Percentiles rank a stretch among this genome's conserved stretches.
Evolutionary conservation across 208 protist genomes (phyloP).

Genomic region (Crithidia bombi): DNA sequence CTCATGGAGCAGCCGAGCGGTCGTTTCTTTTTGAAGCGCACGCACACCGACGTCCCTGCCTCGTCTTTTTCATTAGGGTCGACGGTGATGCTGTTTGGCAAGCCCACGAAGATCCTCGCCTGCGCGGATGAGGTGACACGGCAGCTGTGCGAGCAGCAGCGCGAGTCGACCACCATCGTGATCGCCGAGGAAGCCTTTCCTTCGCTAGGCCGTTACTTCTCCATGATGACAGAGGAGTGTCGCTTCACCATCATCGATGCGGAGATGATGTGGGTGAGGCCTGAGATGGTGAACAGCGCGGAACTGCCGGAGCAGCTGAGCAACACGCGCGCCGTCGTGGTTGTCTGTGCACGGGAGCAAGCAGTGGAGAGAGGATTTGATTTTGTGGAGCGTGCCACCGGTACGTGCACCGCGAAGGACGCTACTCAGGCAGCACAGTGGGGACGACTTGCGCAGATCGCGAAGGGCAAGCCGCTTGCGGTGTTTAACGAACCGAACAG

Average conservation of each 20-base stretch:
- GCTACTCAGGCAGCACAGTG: slow-evolving; percentile 61
- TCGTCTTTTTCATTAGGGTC: slow-evolving; percentile 67
- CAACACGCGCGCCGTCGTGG: slow-evolving; percentile 59
- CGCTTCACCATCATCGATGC: slow-evolving; percentile 65
- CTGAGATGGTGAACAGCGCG: slow-evolving; percentile 36
- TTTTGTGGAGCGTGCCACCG: slow-evolving; percentile 56
- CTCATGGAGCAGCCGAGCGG: slow-evolving; percentile 65
- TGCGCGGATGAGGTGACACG: slow-evolving; percentile 86
- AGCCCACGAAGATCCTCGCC: slow-evolving; percentile 57
- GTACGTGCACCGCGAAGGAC: slow-evolving; percentile 56
- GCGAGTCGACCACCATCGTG: slow-evolving; percentile 66
- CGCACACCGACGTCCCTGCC: slow-evolving; percentile 39
- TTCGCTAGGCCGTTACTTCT: slow-evolving; percentile 65
- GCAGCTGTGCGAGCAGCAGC: slow-evolving; percentile 72
- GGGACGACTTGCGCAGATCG: slow-evolving; percentile 36
- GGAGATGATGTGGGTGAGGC: slow-evolving; percentile 72
- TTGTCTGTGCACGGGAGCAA: slow-evolving; percentile 37
- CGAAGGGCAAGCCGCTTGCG: slow-evolving; percentile 58
- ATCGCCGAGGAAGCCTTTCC: slow-evolving; percentile 63
- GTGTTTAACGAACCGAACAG: slow-evolving; percentile 68
- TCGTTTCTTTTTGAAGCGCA: slow-evolving; percentile 72
- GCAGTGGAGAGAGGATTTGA: slow-evolving; percentile 73
- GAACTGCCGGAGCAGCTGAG: slow-evolving; percentile 53
- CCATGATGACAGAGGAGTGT: slow-evolving; percentile 84
- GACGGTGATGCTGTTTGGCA: slow-evolving; percentile 69